These are phyloP conservation scores for Alternaria sp. DNA, from an alignment of 2,329 filamentous ascomycete genomes.

Conservation along the genomic window DNA sequence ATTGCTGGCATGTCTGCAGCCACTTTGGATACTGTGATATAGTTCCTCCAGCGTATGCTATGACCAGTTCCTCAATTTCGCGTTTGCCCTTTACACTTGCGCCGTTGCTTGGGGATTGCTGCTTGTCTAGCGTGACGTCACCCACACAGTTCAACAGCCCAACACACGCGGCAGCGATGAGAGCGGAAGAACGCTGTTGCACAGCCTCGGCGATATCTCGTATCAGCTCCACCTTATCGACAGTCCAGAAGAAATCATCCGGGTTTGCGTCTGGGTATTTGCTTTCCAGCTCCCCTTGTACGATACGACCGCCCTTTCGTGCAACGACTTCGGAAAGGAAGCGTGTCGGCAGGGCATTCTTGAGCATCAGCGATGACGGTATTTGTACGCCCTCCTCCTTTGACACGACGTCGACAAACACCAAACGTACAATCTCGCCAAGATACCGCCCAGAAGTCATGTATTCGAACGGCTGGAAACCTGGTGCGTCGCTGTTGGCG, in stretches of 20 bases:
- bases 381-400: constrained; percentile 50
- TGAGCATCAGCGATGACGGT: constrained; percentile 61
- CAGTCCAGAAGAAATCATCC: constrained; percentile 63
- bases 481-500: constrained; percentile 69
- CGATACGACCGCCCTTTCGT: constrained; percentile 19
- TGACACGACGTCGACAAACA: constrained; percentile 70
- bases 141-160: constrained; percentile 72
- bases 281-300: constrained; percentile 49
- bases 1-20: constrained; percentile 70
- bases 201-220: constrained; percentile 73
- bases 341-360: constrained; percentile 71
- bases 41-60: constrained; percentile 81
- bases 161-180: constrained; percentile 75
- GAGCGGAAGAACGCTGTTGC: constrained; percentile 72
- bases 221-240: constrained; percentile 63
- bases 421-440: constrained; percentile 75
- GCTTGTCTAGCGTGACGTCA: constrained; percentile 60
- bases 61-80: constrained; percentile 66
- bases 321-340: constrained; percentile 75
- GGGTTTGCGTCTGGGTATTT: constrained; percentile 61
- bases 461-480: constrained; percentile 84
- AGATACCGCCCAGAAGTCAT: constrained; percentile 82
- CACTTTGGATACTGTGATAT: constrained; percentile 82
- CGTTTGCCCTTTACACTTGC: constrained; percentile 19
- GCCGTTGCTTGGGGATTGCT: constrained; percentile 24